Conservation (phyloP, 116 monocot species). For the Posidonia oceanica region DNA sequence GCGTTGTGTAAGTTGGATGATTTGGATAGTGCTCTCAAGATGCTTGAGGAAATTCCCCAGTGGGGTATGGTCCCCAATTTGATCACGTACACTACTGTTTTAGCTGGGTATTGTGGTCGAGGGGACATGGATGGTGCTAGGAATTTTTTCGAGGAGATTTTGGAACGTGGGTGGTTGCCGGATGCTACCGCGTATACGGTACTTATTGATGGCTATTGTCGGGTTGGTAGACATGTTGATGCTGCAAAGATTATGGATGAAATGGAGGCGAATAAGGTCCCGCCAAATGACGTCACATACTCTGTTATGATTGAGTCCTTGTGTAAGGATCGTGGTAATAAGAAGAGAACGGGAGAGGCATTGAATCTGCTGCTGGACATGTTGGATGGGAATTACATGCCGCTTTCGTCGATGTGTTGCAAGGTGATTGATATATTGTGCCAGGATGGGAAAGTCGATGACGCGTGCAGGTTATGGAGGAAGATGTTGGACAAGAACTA, state of each 20-base stretch:
- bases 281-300: slow-evolving; percentile 54
- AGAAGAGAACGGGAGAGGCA: slow-evolving; percentile 44
- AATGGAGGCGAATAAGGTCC: slow-evolving; percentile 16
- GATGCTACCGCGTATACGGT: slow-evolving; percentile 50
- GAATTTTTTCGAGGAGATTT: slow-evolving; percentile 26
- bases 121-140: slow-evolving; percentile 38
- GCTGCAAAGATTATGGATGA: slow-evolving; percentile 55
- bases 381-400: slow-evolving; percentile 36
- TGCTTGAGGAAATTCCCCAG: slow-evolving; percentile 76
- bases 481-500: slow-evolving; percentile 54
- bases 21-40: slow-evolving; percentile 28
- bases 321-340: slow-evolving; percentile 19
- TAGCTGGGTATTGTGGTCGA: slow-evolving; percentile 22
- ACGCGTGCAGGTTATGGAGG: slow-evolving; percentile 56
- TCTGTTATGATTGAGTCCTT: slow-evolving; percentile 67
- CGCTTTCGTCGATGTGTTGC: slow-evolving; percentile 40
- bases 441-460: slow-evolving; percentile 45
- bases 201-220: slow-evolving; percentile 57
- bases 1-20: slow-evolving; percentile 39
- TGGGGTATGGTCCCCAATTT: slow-evolving; percentile 58
- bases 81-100: slow-evolving; percentile 57
- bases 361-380: slow-evolving; percentile 51
- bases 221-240: slow-evolving; percentile 47
- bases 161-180: slow-evolving; percentile 22
- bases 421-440: slow-evolving; percentile 71